Evolutionary conservation across 768 basidiomycete genomes (phyloP), one percentile per base, ranked within the genome.

Genomic region (Strobilomyces echinocephalus): DNA sequence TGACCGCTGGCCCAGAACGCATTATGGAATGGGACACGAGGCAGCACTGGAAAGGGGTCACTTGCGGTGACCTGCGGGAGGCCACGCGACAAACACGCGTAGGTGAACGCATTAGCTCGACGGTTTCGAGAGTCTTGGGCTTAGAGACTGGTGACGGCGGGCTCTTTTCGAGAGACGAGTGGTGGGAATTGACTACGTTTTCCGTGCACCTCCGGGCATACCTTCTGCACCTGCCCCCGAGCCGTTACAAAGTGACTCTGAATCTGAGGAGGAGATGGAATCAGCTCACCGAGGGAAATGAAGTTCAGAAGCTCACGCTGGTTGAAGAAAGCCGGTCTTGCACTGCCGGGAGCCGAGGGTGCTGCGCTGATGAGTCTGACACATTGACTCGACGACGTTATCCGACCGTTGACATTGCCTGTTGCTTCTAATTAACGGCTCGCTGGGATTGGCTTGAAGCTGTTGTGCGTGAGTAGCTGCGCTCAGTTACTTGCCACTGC

Each of bases 1-100:
- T 38, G 54, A 24, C 49, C 56, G 50, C 38, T 57, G 49, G 36
- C 34, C 24, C 46, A 26, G 54, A 53, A 50, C 48, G 38, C 60
- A 38, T 54, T 60, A 61, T 53, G 38, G 49, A 63, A 64, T 49
- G 59, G 46, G 50, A 56, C 68, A 69, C 65, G 68, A 71, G 68
- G 68, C 69, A 51, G 58, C 63, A 60, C 57, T 40, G 49, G 54
- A 69, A 68, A 60, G 60, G 60, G 57, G 64, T 30, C 57, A 59
- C 50, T 56, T 57, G 55, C 51, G 44, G 49, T 48, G 31, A 14
- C 49, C 54, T 65, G 63, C 18, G 35, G 9, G 18, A 10, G 12
- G 49, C 46, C 62, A 63, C 49, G 63, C 63, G 55, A 43, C 24
- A 35, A 39, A 47, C 56, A 52, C 48, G 57, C 44, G 39, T 7